Percentiles rank a stretch among this genome's conserved stretches.
Conservation (phyloP, 495 filamentous ascomycete genomes). For the Trichoderma asperelloides region DNA sequence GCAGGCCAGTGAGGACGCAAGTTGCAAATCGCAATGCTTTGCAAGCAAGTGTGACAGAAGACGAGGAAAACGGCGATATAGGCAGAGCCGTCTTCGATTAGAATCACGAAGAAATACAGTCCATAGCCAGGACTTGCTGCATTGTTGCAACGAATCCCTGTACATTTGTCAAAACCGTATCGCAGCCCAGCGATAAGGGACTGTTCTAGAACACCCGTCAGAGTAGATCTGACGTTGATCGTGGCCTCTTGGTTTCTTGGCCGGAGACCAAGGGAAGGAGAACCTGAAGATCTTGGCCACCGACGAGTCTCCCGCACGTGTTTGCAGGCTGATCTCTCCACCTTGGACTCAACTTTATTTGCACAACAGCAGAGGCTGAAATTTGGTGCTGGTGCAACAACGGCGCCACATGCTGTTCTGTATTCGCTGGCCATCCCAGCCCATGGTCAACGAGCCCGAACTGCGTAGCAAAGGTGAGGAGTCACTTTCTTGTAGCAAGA, state of each 20-base stretch:
- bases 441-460: too few species aligned
- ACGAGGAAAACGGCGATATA: too few species aligned
- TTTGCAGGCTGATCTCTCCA: constrained; percentile 1
- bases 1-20: too few species aligned
- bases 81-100: too few species aligned
- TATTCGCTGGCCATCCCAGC: background rate
- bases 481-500: too few species aligned
- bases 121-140: too few species aligned
- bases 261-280: background rate
- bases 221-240: constrained; percentile 2
- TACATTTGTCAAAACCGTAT: background rate
- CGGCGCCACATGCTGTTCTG: too few species aligned
- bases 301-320: background rate
- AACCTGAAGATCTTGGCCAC: constrained; percentile 2
- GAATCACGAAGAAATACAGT: too few species aligned
- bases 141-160: background rate
- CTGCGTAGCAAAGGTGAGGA: too few species aligned
- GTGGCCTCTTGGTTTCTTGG: background rate
- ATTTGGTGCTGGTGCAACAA: background rate
- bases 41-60: too few species aligned
- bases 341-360: constrained; percentile 5
- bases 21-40: too few species aligned
- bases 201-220: background rate
- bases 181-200: background rate
- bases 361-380: background rate